phyloP scores from a whole-genome alignment of 352 stramenopile genomes.

The Globisporangium heterothallicum region DNA sequence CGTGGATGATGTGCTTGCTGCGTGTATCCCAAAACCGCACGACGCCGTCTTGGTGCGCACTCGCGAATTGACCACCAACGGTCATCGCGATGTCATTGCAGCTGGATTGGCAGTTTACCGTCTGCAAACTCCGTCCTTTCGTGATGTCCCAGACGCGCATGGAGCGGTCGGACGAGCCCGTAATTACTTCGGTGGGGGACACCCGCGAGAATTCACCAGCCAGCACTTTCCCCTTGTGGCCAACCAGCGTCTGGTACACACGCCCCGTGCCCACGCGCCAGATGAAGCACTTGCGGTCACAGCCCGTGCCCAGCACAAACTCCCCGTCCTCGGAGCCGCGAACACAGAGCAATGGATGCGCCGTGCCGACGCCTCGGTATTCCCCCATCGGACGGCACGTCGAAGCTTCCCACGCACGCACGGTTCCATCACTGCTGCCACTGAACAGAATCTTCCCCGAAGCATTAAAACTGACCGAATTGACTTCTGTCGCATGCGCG shows the following conservation, averaged over 20 bases:
- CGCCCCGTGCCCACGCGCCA: slow-evolving; percentile 78
- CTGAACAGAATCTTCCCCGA: slow-evolving; percentile 80
- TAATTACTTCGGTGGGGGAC: slow-evolving; percentile 58
- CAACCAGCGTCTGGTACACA: slow-evolving; percentile 78
- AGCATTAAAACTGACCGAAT: slow-evolving; percentile 81
- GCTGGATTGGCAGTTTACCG: slow-evolving; percentile 70
- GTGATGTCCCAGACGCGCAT: slow-evolving; percentile 76
- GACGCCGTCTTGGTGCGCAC: slow-evolving; percentile 70
- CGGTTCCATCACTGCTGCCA: slow-evolving; percentile 76
- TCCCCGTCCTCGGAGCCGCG: slow-evolving; percentile 70
- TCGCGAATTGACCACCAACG: slow-evolving; percentile 60
- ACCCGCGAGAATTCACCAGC: slow-evolving; percentile 70
- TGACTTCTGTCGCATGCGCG: slow-evolving; percentile 78
- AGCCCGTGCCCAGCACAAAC: slow-evolving; percentile 73
- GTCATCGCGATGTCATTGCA: slow-evolving; percentile 75
- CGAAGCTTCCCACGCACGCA: slow-evolving; percentile 69
- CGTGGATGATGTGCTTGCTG: slow-evolving; percentile 41
- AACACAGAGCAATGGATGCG: slow-evolving; percentile 79
- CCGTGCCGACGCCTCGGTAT: slow-evolving; percentile 70
- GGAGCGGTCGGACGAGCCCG: slow-evolving; percentile 67
- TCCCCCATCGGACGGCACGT: slow-evolving; percentile 52
- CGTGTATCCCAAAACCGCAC: slow-evolving; percentile 78
- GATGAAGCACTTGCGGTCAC: slow-evolving; percentile 81
- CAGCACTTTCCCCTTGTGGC: slow-evolving; percentile 81
- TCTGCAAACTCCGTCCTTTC: slow-evolving; percentile 58